Evolutionary conservation across 768 basidiomycete species (phyloP).

Genomic region (Melanogaster broomeanus): DNA sequence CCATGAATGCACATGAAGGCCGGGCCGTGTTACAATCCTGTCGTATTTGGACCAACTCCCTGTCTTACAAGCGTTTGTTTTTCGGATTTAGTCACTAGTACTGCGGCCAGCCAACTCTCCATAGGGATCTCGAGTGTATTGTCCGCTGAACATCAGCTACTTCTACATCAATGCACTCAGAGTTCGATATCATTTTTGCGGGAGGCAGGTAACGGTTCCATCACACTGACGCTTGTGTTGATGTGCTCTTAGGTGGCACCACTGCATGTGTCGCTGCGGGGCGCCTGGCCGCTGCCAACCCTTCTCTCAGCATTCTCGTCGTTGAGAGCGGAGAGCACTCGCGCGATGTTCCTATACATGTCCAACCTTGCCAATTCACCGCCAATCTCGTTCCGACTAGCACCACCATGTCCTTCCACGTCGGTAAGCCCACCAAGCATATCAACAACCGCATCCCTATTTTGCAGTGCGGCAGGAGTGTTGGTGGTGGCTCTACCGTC

Average conservation of each 20-base stretch:
- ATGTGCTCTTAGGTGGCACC: constrained; percentile 17
- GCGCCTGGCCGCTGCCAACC: constrained; percentile 24
- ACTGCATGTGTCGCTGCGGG: constrained; percentile 30
- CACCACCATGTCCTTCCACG: constrained; percentile 15
- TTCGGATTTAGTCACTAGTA: too few relatives aligned
- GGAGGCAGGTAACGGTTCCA: constrained; percentile 41
- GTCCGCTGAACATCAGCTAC: too few relatives aligned
- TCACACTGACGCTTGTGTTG: neutral
- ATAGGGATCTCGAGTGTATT: too few relatives aligned
- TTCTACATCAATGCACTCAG: constrained; percentile 11
- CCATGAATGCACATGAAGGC: too few relatives aligned
- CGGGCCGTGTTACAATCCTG: too few relatives aligned
- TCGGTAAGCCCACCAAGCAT: constrained; percentile 9
- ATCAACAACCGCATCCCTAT: constrained; percentile 15
- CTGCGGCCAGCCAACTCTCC: too few relatives aligned
- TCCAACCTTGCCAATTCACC: constrained; percentile 18
- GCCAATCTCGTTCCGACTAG: constrained; percentile 16
- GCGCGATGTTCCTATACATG: constrained; percentile 16
- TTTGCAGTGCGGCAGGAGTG: constrained; percentile 17
- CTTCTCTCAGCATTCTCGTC: constrained; percentile 27
- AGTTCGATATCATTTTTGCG: constrained; percentile 53
- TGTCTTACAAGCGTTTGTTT: too few relatives aligned
- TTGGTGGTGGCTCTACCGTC: constrained; percentile 29
- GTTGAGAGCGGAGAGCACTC: constrained; percentile 27
- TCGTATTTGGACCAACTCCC: too few relatives aligned